phyloP scores from a whole-genome alignment of 164 flowering plant genomes.

The Buxus sempervirens region DNA sequence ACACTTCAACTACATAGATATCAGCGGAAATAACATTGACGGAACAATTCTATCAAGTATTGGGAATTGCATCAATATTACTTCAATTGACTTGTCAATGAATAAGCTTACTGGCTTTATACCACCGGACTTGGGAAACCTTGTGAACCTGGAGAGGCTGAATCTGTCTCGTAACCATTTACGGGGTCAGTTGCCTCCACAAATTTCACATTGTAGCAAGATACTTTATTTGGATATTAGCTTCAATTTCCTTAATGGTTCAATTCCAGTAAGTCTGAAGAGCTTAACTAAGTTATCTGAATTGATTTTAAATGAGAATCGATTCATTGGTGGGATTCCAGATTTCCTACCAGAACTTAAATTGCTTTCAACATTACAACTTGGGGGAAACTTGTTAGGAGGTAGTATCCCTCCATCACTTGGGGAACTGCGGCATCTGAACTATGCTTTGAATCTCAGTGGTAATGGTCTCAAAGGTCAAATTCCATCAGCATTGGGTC shows the following conservation, averaged over 20 bases:
- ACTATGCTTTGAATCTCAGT: conserved; percentile 58
- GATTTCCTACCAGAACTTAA: conserved; percentile 38
- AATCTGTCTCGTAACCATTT: conserved; percentile 53
- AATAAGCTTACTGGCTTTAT: conserved; percentile 58
- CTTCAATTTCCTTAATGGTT: conserved; percentile 61
- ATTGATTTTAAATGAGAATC: conserved; percentile 54
- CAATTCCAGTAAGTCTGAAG: conserved; percentile 44
- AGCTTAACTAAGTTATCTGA: conserved; percentile 35
- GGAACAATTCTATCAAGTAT: conserved; percentile 65
- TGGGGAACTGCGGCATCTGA: conserved; percentile 39
- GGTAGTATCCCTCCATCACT: conserved; percentile 59
- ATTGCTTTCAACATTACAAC: conserved; percentile 47
- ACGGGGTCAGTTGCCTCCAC: conserved; percentile 53
- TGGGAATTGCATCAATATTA: conserved; percentile 44
- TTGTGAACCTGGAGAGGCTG: conserved; percentile 36
- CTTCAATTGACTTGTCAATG: conserved; percentile 53
- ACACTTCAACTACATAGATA: conserved; percentile 36
- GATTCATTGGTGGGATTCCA: conserved; percentile 58
- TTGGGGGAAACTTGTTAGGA: conserved; percentile 61
- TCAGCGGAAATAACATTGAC: conserved; percentile 42
- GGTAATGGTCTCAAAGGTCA: conserved; percentile 47
- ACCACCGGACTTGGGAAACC: conserved; percentile 53
- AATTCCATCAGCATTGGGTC: conserved; percentile 47
- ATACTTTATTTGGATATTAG: conserved; percentile 49
- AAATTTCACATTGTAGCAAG: conserved; percentile 40